phyloP scores from a whole-genome alignment of 192 early-diverging fungal genomes.

The Podila horticola region DNA sequence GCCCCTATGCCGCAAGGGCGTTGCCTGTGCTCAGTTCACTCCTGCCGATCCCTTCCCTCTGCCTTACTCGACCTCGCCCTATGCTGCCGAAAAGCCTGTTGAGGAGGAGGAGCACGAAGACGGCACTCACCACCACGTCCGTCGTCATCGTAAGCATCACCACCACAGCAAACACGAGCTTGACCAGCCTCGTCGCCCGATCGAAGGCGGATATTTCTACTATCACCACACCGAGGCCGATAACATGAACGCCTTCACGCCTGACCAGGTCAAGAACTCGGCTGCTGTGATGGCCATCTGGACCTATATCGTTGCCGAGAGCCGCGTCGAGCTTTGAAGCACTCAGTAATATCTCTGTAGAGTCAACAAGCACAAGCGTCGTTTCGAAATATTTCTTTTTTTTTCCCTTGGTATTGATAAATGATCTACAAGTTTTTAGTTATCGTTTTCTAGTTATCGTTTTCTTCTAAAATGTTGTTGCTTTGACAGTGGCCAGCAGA shows the following conservation, averaged over 20 bases:
- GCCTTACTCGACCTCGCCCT: constrained; percentile 45
- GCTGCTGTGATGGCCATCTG: constrained; percentile 69
- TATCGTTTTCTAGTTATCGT: neutral
- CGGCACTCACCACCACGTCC: neutral
- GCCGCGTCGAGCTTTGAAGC: constrained; percentile 36
- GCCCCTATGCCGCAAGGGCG: constrained; percentile 62
- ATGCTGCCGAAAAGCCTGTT: constrained; percentile 14
- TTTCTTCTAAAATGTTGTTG: constrained; percentile 32
- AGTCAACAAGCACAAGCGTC: neutral
- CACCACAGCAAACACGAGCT: constrained; percentile 19
- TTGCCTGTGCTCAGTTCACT: constrained; percentile 64
- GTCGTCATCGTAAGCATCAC: constrained; percentile 2
- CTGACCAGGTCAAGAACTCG: constrained; percentile 63
- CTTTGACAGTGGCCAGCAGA: constrained; percentile 46
- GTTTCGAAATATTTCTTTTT: too few species aligned
- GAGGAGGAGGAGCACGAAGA: neutral
- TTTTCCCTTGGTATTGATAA: neutral
- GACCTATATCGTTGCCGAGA: constrained; percentile 66
- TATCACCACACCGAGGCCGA: constrained; percentile 68
- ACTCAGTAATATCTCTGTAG: too few species aligned
- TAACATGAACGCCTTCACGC: constrained; percentile 60
- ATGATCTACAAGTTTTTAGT: neutral
- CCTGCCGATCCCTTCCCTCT: constrained; percentile 57
- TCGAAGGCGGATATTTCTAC: constrained; percentile 63
- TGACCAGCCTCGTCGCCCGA: constrained; percentile 35